Base-by-base conservation (phyloP, 2,329 filamentous ascomycete species). In the Penicillium olsonii region DNA sequence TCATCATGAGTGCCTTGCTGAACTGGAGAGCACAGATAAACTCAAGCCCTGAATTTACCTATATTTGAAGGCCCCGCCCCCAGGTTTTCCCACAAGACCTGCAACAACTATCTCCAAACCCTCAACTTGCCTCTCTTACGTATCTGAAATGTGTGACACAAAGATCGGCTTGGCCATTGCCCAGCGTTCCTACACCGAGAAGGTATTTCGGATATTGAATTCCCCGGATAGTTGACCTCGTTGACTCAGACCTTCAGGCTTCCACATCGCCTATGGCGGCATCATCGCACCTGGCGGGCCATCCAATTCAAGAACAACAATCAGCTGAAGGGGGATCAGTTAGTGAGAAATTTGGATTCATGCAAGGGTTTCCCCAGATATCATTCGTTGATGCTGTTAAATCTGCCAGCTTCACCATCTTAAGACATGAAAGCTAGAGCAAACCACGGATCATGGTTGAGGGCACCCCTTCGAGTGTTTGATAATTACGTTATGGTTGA, bases 161-260 rank as follows among this genome's bases (percentile, higher is more conserved):
- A 52, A 52, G 9, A 48, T 52, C 26, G 49, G 45, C 12, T 27
- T 52, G 20, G 20, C 48, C 7, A 52, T 48, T 27, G 49, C 49
- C 15, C 44, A 20, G 6, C 34, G 40, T 17, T 11, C 49, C 7
- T 7, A 4, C 4, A 10, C 34, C 2, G 24, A 52, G 17, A 26
- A 38, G 5, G 20, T 34, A 14, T 17, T n/a, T 31, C n/a, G 14
- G 5, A 18, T 7, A 18, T 9, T 18, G n/a, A 9, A 17, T 15
- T 15, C 31, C 6, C 5, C 6, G 18, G 14, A 35, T 6, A 7
- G 9, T 7, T 9, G 6, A 7, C 6, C 6, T 35, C 7, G 9
- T 11, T 15, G 17, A 15, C 33, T 35, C 4, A 35, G 8, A 18
- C 18, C 5, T 8, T 8, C 10, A 35, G 33, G 9, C 6, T 9